phyloP scores from a whole-genome alignment of 345 rosid genomes.

The Euphorbia peplus region DNA sequence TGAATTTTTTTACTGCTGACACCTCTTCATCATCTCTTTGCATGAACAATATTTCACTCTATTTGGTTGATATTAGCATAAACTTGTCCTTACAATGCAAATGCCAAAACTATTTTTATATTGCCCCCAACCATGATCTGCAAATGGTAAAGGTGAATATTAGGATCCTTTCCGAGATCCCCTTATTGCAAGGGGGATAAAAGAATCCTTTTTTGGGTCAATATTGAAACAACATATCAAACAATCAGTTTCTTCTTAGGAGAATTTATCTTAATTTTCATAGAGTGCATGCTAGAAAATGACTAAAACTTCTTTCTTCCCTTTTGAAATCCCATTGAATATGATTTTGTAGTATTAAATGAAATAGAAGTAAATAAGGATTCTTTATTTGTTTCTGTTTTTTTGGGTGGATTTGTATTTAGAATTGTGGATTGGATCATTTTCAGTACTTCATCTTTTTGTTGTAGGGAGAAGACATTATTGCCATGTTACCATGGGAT shows the following conservation, averaged over 20 bases:
- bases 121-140: background rate
- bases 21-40: background rate
- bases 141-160: background rate
- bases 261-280: background rate
- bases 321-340: background rate
- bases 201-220: background rate
- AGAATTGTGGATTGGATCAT: background rate
- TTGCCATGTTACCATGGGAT: slow-evolving; percentile 88
- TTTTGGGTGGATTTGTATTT: background rate
- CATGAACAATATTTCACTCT: background rate
- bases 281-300: background rate
- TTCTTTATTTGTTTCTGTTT: background rate
- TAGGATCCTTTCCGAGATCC: background rate
- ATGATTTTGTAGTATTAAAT: background rate
- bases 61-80: background rate
- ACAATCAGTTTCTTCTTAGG: background rate
- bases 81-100: background rate
- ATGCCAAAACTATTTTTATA: background rate
- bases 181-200: background rate
- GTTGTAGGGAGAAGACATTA: slow-evolving; percentile 78
- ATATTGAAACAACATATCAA: background rate
- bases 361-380: background rate
- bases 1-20: background rate
- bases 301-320: background rate
- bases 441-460: slow-evolving; percentile 1